Base-by-base conservation (phyloP, 225 moss, liverwort and hornwort genomes). In the Straminergon stramineum region DNA sequence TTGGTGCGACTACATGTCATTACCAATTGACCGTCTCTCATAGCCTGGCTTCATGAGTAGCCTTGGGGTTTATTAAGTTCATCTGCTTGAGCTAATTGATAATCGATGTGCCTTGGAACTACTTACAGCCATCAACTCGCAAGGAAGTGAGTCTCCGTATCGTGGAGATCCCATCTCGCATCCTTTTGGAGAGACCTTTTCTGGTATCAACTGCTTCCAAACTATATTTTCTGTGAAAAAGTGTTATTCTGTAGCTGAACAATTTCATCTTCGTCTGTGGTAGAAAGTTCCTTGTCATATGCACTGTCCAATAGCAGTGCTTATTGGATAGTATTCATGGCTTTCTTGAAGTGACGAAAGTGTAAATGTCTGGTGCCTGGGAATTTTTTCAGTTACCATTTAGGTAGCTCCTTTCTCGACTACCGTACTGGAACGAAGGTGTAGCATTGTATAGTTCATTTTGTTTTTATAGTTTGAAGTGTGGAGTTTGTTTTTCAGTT, bases 91-190 rank as follows among this genome's bases (percentile, higher is more conserved):
- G 60, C 77, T 88, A 61, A 66, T 63, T 84, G 55, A 84, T 86
- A 77, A 56, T 80, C 22, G 31, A 43, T 87, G 86, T 88, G 86
- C 75, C 37, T 74, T 86, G 86, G 68, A 88, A 56, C 81, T 75
- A 41, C 86, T 88, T 90, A 41, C 97, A 99, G 97, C 94, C 95
- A 81, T 93, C 91, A 81, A 92, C 96, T 68, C 96, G 96, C 74
- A 99, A 97, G 89, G 99, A 99, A 92, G 97, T 99, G 86, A 97
- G 94, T 91, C 89, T 99, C 79, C 96, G 93, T 75, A 93, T 97
- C 55, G 91, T 92, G 91, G 99, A 99, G 88, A 91, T 97, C 61
- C 97, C 97, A 84, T 95, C 96, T 89, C 97, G 95, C 74, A 96
- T 99, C 69, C 93, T 99, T 88, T 90, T 99, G 84, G 99, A 97